These are phyloP conservation scores for Erigeron canadensis DNA, from an alignment of 129 eudicot genomes.

Conservation along the genomic window DNA sequence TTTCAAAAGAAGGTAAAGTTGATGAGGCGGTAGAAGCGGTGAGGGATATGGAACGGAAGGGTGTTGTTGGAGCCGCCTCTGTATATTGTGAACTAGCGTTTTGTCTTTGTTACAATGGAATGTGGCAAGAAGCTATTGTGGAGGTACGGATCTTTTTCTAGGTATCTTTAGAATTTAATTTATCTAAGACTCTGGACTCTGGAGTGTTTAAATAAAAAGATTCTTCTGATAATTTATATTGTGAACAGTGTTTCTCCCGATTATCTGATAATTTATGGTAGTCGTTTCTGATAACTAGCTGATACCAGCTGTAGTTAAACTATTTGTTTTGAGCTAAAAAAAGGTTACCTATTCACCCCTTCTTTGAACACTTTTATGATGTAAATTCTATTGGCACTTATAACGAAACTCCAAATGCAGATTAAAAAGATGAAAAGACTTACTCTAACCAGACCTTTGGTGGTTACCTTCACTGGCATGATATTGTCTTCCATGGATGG, in stretches of 20 bases:
- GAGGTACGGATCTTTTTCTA: constrained; percentile 51
- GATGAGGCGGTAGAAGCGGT: constrained; percentile 74
- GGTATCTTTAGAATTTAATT: not conserved
- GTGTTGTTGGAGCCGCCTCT: constrained; percentile 66
- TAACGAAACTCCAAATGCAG: constrained; percentile 39
- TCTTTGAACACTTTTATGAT: too few relatives aligned
- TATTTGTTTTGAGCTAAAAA: too few relatives aligned
- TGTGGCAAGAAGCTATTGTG: constrained; percentile 82
- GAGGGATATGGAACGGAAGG: constrained; percentile 88
- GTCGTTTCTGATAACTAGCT: too few relatives aligned
- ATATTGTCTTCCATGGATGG: constrained; percentile 77
- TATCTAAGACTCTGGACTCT: too few relatives aligned
- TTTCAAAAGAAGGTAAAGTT: constrained; percentile 78
- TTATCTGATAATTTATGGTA: too few relatives aligned
- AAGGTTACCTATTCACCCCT: too few relatives aligned
- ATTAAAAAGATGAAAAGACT: constrained; percentile 73
- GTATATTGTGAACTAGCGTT: constrained; percentile 94
- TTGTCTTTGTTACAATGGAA: constrained; percentile 88
- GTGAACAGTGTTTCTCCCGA: too few relatives aligned
- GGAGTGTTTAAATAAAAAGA: too few relatives aligned
- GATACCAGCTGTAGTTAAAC: too few relatives aligned
- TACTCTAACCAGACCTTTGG: constrained; percentile 58
- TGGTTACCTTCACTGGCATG: constrained; percentile 87
- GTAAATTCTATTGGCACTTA: not conserved
- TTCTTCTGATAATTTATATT: too few relatives aligned